These are phyloP conservation scores for Paracamarosporium sp. DNA, from an alignment of 2,329 filamentous ascomycete species.

Conservation along the genomic window DNA sequence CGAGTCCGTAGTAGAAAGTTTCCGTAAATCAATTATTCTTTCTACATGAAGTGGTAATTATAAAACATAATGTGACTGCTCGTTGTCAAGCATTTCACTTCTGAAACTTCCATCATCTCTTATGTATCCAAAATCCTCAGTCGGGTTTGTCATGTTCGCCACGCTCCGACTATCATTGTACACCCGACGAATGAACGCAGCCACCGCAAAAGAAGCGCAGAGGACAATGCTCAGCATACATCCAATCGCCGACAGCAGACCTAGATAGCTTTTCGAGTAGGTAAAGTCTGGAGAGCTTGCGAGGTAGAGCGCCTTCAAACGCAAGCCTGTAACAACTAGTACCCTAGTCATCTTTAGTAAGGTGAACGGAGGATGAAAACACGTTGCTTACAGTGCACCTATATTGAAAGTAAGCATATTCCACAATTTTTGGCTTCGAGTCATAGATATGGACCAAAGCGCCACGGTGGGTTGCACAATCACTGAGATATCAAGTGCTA, in stretches of 20 bases:
- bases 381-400: neutral
- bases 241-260: constrained; percentile 1
- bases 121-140: too few relatives aligned
- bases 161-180: too few relatives aligned
- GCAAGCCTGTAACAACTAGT: neutral
- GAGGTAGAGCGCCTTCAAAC: neutral
- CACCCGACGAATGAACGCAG: neutral
- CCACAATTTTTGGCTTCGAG: neutral
- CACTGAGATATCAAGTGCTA: neutral
- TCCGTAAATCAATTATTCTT: too few relatives aligned
- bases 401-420: neutral
- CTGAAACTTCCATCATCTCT: too few relatives aligned
- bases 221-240: neutral
- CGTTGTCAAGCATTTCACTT: too few relatives aligned
- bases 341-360: neutral
- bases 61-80: too few relatives aligned
- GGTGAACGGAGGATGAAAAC: too few relatives aligned
- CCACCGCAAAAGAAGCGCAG: neutral
- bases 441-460: neutral
- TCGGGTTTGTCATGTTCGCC: too few relatives aligned
- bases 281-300: constrained; percentile 8
- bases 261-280: constrained; percentile 6
- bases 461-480: neutral
- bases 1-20: too few relatives aligned
- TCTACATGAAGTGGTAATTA: too few relatives aligned